Percentiles rank a stretch among this genome's conserved stretches.
These are phyloP conservation scores for Emmonsia crescens DNA, from an alignment of 2,329 filamentous ascomycete species.

Conservation along the genomic window DNA sequence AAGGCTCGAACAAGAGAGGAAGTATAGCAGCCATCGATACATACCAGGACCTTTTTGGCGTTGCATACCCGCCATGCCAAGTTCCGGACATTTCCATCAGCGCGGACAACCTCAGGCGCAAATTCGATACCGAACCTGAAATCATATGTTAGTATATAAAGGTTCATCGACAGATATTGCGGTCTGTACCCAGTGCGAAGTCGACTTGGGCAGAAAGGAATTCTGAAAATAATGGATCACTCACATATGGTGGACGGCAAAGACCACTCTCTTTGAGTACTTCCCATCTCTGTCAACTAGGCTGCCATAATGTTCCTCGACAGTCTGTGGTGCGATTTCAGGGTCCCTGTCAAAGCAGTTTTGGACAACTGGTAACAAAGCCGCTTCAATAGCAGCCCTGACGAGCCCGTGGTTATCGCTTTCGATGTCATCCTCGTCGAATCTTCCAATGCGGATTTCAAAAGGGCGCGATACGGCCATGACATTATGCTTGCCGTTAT, in stretches of 20 bases:
- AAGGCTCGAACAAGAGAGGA: background rate
- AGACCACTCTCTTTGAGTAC: constrained; percentile 81
- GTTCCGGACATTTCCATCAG: constrained; percentile 82
- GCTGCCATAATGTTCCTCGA: constrained; percentile 73
- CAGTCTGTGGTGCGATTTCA: constrained; percentile 71
- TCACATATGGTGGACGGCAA: constrained; percentile 87
- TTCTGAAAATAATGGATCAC: constrained; percentile 15
- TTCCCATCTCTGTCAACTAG: constrained; percentile 79
- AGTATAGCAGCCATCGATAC: constrained; percentile 25
- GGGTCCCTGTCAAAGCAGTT: constrained; percentile 91
- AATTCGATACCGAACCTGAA: constrained; percentile 80
- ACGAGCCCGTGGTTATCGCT: constrained; percentile 45
- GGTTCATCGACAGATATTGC: background rate
- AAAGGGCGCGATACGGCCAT: constrained; percentile 93
- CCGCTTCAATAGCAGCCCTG: constrained; percentile 60
- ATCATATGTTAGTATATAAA: constrained; percentile 11
- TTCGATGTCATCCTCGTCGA: constrained; percentile 62
- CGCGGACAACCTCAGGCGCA: constrained; percentile 79
- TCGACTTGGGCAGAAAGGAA: background rate
- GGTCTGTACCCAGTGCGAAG: background rate
- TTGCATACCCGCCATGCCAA: constrained; percentile 91
- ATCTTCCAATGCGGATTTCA: constrained; percentile 72
- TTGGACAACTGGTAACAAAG: constrained; percentile 69
- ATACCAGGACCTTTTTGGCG: constrained; percentile 85
- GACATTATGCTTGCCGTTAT: constrained; percentile 81